Evolutionary conservation across 169 alveolate genomes (phyloP), one percentile per base, ranked within the genome.

Genomic region (Plasmodium gaboni): DNA sequence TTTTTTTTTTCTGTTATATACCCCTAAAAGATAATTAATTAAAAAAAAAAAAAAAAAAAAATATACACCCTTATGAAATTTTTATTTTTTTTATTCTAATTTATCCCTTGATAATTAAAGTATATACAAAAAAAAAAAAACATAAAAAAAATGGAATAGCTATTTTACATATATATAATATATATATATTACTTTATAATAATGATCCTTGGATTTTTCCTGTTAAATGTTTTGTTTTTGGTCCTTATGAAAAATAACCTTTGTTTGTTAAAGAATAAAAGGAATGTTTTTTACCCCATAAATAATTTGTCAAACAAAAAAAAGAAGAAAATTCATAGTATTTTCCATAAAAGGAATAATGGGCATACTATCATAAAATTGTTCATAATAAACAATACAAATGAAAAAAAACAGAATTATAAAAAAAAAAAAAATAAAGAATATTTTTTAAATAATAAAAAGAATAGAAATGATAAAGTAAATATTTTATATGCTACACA

Each of bases 161-260:
- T 38, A 38, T 38, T 38, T 38, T 38, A 5, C 10, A 38, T 38
- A 38, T 38, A 38, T 38, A 38, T 38, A 38, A 38, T 32, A 32
- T 32, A 32, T 32, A 32, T 32, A 32, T 32, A 4, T 32, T 38
- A 5, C 46, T 38, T 38, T 38, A 26, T 17, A 64, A 78, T 78
- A 78, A 78, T 78, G 89, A 67, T 22, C 28, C 42, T 26, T 69
- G 19, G 42, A 64, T 57, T 28, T 60, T 57, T 55, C 15, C 48
- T 78, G 19, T 28, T 61, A 68, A 74, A 74, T 2, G 60, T 32
- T 38, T 19, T 55, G 19, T 42, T 57, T 1, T 15, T 64, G 15
- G 46, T 44, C 46, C 46, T 65, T 59, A 64, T 67, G 51, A 64
- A 65, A 65, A 78, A 32, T 69, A 44, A 57, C 48, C 53, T 78